Percentiles rank a stretch among this genome's conserved stretches.
phyloP scores from a whole-genome alignment of 805 yeast genomes.

The Lipomyces mesembrius region DNA sequence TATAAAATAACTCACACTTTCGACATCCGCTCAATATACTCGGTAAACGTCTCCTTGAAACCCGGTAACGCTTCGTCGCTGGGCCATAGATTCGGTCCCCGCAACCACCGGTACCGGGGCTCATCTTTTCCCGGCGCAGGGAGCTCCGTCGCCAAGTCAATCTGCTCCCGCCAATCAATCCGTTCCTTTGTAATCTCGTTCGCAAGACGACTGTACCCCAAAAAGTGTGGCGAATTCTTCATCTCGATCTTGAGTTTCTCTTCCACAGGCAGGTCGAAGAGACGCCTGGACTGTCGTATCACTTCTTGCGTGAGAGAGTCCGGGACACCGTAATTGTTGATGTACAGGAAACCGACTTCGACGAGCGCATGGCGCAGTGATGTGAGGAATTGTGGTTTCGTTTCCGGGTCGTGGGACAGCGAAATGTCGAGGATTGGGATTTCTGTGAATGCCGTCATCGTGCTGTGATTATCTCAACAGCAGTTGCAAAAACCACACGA shows the following conservation, averaged over 20 bases:
- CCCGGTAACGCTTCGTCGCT: constrained; percentile 31
- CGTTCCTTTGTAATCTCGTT: constrained; percentile 60
- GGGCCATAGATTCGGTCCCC: constrained; percentile 35
- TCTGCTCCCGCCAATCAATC: constrained; percentile 66
- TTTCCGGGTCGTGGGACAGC: constrained; percentile 50
- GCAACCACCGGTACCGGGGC: constrained; percentile 34
- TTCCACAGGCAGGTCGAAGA: constrained; percentile 55
- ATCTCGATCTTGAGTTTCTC: constrained; percentile 55
- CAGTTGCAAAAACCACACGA: not conserved
- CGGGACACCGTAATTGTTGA: constrained; percentile 54
- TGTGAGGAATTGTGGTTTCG: constrained; percentile 51
- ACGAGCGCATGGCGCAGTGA: constrained; percentile 54
- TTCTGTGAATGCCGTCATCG: constrained; percentile 24
- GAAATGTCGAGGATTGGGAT: constrained; percentile 55
- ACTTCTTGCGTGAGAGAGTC: constrained; percentile 49
- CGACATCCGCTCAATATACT: constrained; percentile 27
- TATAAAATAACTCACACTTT: constrained; percentile 15
- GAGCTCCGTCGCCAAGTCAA: constrained; percentile 50
- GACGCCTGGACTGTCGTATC: constrained; percentile 49
- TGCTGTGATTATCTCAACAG: not conserved
- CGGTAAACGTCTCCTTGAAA: constrained; percentile 20
- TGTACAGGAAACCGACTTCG: constrained; percentile 59
- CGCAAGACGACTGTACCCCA: constrained; percentile 61
- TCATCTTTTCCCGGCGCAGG: constrained; percentile 33
- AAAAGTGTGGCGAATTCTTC: constrained; percentile 62